These are phyloP conservation scores for Nadsonia fulvescens DNA, from an alignment of 805 yeast species.

Conservation along the genomic window DNA sequence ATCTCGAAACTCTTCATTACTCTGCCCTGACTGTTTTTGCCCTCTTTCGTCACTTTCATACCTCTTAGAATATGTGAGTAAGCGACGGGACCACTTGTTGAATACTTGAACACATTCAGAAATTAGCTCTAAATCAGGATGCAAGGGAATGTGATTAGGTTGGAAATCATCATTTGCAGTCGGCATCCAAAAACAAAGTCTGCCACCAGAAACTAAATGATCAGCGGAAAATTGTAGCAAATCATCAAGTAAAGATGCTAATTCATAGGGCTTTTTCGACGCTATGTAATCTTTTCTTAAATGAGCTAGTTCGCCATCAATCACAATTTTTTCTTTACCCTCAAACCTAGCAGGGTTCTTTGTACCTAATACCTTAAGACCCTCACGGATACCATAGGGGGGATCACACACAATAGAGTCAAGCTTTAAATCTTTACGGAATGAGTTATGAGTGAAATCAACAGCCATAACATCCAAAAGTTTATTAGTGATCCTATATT, in stretches of 20 bases:
- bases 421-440: conserved; percentile 40
- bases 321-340: conserved; percentile 53
- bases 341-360: conserved; percentile 45
- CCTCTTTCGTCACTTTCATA: conserved; percentile 22
- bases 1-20: conserved; percentile 49
- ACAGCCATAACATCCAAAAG: conserved; percentile 68
- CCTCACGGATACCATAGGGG: conserved; percentile 94
- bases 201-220: conserved; percentile 54
- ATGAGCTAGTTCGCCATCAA: conserved; percentile 65
- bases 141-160: conserved; percentile 58
- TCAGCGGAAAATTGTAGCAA: conserved; percentile 53
- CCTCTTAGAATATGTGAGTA: conserved; percentile 62
- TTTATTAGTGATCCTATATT: conserved; percentile 39
- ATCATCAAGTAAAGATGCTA: conserved; percentile 63
- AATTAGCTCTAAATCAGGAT: conserved; percentile 48
- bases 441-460: conserved; percentile 88
- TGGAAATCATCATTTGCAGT: conserved; percentile 70
- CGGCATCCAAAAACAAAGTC: conserved; percentile 96
- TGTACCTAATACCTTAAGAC: conserved; percentile 83
- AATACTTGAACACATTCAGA: conserved; percentile 74
- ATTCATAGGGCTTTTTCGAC: conserved; percentile 78
- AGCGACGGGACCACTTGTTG: conserved; percentile 81
- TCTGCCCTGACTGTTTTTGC: conserved; percentile 27
- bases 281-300: conserved; percentile 71
- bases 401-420: conserved; percentile 91